phyloP scores from a whole-genome alignment of 163 green algal species.

The Picocystis sp. region DNA sequence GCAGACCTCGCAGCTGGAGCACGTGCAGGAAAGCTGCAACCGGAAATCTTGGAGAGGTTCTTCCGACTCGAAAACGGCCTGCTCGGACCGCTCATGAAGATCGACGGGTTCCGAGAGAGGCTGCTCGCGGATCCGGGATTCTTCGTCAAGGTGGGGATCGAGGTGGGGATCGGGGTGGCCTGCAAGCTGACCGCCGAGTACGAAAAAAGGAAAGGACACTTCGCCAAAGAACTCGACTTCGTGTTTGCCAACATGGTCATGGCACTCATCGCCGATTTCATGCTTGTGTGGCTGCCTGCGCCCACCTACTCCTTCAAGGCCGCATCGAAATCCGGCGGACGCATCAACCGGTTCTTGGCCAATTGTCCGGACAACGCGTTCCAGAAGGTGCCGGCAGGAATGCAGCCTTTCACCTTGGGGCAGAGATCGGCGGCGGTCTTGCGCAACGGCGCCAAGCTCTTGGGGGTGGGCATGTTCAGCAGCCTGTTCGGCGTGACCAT shows the following conservation, averaged over 20 bases:
- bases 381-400: constrained; percentile 57
- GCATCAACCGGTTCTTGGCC: constrained; percentile 43
- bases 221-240: not conserved
- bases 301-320: constrained; percentile 44
- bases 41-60: constrained; percentile 50
- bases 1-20: constrained; percentile 32
- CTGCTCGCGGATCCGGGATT: constrained; percentile 85
- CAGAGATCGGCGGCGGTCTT: constrained; percentile 60
- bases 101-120: constrained; percentile 71
- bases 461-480: constrained; percentile 62
- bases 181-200: too few species aligned
- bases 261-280: constrained; percentile 93
- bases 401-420: constrained; percentile 43
- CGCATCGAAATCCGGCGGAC: constrained; percentile 3
- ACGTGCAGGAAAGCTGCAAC: constrained; percentile 17
- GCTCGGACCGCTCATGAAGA: constrained; percentile 29
- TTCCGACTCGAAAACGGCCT: constrained; percentile 37
- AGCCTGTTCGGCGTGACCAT: constrained; percentile 49
- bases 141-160: constrained; percentile 47
- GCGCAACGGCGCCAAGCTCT: constrained; percentile 76
- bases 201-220: constrained; percentile 5
- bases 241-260: constrained; percentile 47
- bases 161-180: constrained; percentile 3
- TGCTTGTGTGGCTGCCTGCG: constrained; percentile 95
- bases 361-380: constrained; percentile 93